Evolutionary conservation across 352 stramenopile species (phyloP).

Genomic region (Globisporangium megalacanthum): DNA sequence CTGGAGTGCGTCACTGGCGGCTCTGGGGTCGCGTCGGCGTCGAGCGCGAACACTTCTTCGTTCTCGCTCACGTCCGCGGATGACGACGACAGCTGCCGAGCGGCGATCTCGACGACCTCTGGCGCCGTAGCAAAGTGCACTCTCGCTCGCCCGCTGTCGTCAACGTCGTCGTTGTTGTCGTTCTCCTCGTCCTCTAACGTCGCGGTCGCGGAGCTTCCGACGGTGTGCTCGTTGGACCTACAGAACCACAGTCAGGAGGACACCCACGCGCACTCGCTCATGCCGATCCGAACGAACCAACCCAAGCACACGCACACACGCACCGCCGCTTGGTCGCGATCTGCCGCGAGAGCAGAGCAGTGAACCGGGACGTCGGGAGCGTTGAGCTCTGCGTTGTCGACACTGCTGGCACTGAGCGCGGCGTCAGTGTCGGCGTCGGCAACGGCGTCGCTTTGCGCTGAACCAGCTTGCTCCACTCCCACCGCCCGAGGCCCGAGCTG

Average conservation of each 20-base stretch:
- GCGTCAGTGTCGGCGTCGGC: background rate
- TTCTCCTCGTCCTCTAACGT: background rate
- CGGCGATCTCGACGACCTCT: slow-evolving; percentile 12
- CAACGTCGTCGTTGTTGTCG: background rate
- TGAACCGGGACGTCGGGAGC: slow-evolving; percentile 18
- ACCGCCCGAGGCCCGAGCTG: slow-evolving; percentile 41
- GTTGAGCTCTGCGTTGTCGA: background rate
- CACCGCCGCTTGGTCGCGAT: slow-evolving; percentile 13
- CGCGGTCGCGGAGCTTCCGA: background rate
- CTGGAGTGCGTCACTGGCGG: background rate
- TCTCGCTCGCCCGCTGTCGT: background rate
- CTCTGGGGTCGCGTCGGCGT: slow-evolving; percentile 3
- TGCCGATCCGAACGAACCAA: background rate
- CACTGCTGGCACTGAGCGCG: background rate
- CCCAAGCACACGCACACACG: background rate
- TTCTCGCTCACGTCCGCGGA: slow-evolving; percentile 11
- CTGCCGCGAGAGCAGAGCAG: slow-evolving; percentile 22
- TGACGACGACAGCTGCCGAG: background rate
- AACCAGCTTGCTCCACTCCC: slow-evolving; percentile 61
- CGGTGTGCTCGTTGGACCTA: slow-evolving; percentile 5
- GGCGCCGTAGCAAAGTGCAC: slow-evolving; percentile 9
- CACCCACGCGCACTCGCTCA: too few species aligned
- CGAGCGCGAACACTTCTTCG: slow-evolving; percentile 3
- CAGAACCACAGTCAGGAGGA: background rate
- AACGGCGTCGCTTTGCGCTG: slow-evolving; percentile 24